A percentile compares a stretch with the other conserved stretches of the same genome.
These are phyloP conservation scores for Aspergillus olivimuriae DNA, from an alignment of 495 filamentous ascomycete genomes.

Conservation along the genomic window DNA sequence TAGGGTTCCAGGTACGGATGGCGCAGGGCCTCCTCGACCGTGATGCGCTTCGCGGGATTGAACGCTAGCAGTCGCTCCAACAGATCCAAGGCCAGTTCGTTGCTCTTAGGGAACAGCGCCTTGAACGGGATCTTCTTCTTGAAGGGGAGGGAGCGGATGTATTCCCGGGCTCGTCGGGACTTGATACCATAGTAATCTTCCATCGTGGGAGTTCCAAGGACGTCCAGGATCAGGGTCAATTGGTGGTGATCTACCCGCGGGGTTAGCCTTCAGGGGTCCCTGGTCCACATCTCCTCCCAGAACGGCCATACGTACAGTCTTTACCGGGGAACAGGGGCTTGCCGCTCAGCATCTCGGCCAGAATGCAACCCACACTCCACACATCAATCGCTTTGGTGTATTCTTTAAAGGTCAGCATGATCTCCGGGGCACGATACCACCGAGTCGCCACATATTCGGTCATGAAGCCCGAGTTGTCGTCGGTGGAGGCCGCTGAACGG, in stretches of 20 bases:
- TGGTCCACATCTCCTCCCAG: no score
- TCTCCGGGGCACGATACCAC: conserved; percentile 99
- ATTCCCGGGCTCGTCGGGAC: conserved; percentile 93
- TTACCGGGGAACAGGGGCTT: conserved; percentile 99
- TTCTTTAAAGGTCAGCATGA: conserved; percentile 99
- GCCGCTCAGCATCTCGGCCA: conserved; percentile 99
- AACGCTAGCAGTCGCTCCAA: conserved; percentile 95
- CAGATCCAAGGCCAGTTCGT: conserved; percentile 85
- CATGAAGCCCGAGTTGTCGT: conserved; percentile 99
- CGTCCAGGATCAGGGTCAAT: conserved; percentile 93
- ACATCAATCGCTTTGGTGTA: conserved; percentile 99
- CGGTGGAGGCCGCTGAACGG: conserved; percentile 83
- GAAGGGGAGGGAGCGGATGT: conserved; percentile 99
- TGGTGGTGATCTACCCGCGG: conserved; percentile 80
- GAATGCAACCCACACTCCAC: conserved; percentile 98
- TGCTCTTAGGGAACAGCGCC: conserved; percentile 94
- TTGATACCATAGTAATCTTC: conserved; percentile 99
- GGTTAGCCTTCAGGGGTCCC: conserved; percentile 5
- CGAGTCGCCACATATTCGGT: conserved; percentile 99
- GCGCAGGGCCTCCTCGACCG: conserved; percentile 92
- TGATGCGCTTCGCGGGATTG: conserved; percentile 97
- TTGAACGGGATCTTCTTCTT: conserved; percentile 99
- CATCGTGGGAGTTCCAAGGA: conserved; percentile 98
- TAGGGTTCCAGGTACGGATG: conserved; percentile 99
- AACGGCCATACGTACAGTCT: conserved; percentile 67